Evolutionary conservation across 164 flowering plant genomes (phyloP).

Genomic region (Aristolochia californica): DNA sequence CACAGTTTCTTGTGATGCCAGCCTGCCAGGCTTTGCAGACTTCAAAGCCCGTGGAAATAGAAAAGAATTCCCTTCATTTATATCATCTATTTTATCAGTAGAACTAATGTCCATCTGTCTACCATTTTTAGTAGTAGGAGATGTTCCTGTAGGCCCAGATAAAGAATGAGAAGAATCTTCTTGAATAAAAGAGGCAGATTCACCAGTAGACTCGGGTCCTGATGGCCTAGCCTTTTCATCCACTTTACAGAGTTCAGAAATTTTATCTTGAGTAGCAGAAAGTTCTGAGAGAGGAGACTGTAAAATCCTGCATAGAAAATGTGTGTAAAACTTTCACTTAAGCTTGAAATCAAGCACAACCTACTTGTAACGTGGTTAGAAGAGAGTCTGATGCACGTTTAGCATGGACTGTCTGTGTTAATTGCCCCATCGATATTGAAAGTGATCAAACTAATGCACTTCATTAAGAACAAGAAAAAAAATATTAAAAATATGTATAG

Average conservation of each 20-base stretch:
- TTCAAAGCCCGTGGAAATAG: slow-evolving; percentile 24
- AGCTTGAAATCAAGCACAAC: too few relatives aligned
- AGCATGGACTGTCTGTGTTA: too few relatives aligned
- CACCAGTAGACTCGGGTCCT: slow-evolving; percentile 2
- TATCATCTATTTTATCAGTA: not conserved
- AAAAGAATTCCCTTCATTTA: slow-evolving; percentile 15
- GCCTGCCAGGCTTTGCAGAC: slow-evolving; percentile 57
- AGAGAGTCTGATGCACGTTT: too few relatives aligned
- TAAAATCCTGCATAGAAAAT: slow-evolving; percentile 44
- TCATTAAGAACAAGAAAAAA: not conserved
- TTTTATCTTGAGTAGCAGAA: slow-evolving; percentile 14
- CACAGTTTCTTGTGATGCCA: slow-evolving; percentile 44
- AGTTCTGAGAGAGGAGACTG: slow-evolving; percentile 43
- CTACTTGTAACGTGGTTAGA: too few relatives aligned
- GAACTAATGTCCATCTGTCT: slow-evolving; percentile 3
- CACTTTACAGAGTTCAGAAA: slow-evolving; percentile 10
- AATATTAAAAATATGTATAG: not conserved
- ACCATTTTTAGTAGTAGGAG: slow-evolving; percentile 23
- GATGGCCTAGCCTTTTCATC: slow-evolving; percentile 10
- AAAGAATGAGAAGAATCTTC: not conserved
- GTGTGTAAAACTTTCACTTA: too few relatives aligned
- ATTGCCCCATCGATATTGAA: not conserved
- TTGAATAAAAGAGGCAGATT: not conserved
- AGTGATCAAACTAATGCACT: not conserved
- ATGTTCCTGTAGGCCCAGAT: slow-evolving; percentile 14